phyloP scores from a whole-genome alignment of 306 rosid genomes.

The Malus asiatica region DNA sequence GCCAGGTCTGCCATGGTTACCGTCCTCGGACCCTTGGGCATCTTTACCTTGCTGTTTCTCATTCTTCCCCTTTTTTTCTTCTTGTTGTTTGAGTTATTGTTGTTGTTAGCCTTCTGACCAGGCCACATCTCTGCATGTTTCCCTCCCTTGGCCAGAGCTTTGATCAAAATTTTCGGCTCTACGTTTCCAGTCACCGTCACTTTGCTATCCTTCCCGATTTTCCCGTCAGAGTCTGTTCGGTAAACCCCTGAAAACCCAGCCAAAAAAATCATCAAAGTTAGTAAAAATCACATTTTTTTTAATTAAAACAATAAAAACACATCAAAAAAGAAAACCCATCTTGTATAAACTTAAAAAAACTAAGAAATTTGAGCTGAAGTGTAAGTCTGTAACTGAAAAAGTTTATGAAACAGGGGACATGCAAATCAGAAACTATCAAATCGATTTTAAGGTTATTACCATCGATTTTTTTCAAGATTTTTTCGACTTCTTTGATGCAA shows the following conservation, averaged over 20 bases:
- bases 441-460: conserved; percentile 27
- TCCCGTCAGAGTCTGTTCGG: conserved; percentile 35
- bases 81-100: conserved; percentile 24
- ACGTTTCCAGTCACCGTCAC: conserved; percentile 49
- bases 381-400: background rate
- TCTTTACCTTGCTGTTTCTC: conserved; percentile 37
- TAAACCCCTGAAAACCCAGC: conserved; percentile 49
- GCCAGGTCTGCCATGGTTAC: conserved; percentile 24
- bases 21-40: conserved; percentile 32
- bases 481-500: conserved; percentile 60
- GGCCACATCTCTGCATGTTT: conserved; percentile 82
- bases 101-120: conserved; percentile 14
- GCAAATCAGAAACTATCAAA: background rate
- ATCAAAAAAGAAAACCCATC: background rate
- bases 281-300: background rate
- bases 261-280: background rate
- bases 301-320: background rate
- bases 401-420: background rate
- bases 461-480: conserved; percentile 47
- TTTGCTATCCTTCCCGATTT: conserved; percentile 14
- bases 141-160: conserved; percentile 36
- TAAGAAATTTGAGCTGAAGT: background rate
- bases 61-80: conserved; percentile 21
- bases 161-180: conserved; percentile 46
- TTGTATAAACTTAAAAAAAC: background rate